Percentiles rank a stretch among this genome's conserved stretches.
Evolutionary conservation across 2,329 filamentous ascomycete genomes (phyloP).

Genomic region (Fusarium hainanense): DNA sequence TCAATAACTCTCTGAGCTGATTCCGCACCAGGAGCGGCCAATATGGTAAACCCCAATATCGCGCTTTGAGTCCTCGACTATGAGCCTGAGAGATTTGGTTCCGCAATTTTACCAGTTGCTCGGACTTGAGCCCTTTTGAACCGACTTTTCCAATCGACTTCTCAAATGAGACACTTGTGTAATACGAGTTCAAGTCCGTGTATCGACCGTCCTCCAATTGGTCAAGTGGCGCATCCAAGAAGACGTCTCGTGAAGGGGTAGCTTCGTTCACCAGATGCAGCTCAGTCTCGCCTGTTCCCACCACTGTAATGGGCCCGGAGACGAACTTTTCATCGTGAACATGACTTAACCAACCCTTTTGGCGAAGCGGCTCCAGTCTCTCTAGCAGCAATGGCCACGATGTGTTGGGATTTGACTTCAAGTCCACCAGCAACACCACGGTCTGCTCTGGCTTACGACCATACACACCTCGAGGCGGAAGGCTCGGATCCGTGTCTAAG

Average conservation of each 20-base stretch:
- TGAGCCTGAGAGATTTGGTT: slow-evolving; percentile 63
- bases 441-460: slow-evolving; percentile 63
- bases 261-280: slow-evolving; percentile 31
- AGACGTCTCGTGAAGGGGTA: slow-evolving; percentile 62
- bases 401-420: slow-evolving; percentile 64
- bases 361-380: slow-evolving; percentile 66
- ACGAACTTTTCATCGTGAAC: slow-evolving; percentile 63
- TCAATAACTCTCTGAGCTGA: slow-evolving; percentile 65
- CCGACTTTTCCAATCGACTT: slow-evolving; percentile 63
- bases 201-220: slow-evolving; percentile 53
- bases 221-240: slow-evolving; percentile 73
- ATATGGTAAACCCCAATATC: slow-evolving; percentile 70
- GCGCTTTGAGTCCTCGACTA: slow-evolving; percentile 62
- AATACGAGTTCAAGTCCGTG: slow-evolving; percentile 70
- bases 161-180: slow-evolving; percentile 70
- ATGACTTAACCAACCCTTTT: slow-evolving; percentile 66
- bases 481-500: background rate
- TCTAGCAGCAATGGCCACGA: slow-evolving; percentile 45
- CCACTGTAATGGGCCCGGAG: slow-evolving; percentile 71
- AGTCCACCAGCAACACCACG: slow-evolving; percentile 73
- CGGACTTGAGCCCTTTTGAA: slow-evolving; percentile 55
- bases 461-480: slow-evolving; percentile 64
- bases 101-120: slow-evolving; percentile 57
- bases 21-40: slow-evolving; percentile 68
- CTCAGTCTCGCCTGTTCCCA: slow-evolving; percentile 68